Percentiles rank a stretch among this genome's conserved stretches.
These are phyloP conservation scores for Pseudocercospora vitis DNA, from an alignment of 2,329 filamentous ascomycete genomes.

Conservation along the genomic window DNA sequence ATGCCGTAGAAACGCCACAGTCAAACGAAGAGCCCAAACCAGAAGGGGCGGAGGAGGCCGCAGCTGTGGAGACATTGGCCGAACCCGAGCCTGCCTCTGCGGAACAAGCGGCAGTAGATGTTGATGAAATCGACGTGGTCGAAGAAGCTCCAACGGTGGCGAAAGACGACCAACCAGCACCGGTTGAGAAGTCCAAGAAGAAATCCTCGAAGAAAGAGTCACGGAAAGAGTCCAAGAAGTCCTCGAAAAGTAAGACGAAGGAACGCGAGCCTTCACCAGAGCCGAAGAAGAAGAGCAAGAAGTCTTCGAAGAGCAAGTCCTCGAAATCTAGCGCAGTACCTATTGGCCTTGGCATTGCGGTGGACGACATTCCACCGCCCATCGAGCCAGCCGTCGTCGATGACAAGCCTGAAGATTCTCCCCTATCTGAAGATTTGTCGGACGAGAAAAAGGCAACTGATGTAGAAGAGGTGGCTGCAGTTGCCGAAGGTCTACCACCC, in stretches of 20 bases:
- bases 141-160: background rate
- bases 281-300: constrained; percentile 18
- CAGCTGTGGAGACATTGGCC: background rate
- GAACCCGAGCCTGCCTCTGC: background rate
- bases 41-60: background rate
- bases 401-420: constrained; percentile 1
- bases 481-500: background rate
- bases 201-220: constrained; percentile 20
- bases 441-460: background rate
- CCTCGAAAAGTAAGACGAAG: constrained; percentile 2
- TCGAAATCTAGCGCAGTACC: constrained; percentile 11
- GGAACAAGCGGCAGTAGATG: background rate
- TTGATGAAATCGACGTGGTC: background rate
- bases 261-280: constrained; percentile 6
- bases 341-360: constrained; percentile 22
- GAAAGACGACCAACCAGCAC: background rate
- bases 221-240: constrained; percentile 21
- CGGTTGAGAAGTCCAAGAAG: constrained; percentile 3
- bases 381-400: constrained; percentile 7
- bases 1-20: background rate
- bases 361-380: constrained; percentile 13
- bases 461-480: background rate
- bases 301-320: constrained; percentile 16
- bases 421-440: background rate
- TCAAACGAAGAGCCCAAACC: background rate